These are phyloP conservation scores for Xylaria longipes DNA, from an alignment of 495 filamentous ascomycete genomes.

Conservation along the genomic window DNA sequence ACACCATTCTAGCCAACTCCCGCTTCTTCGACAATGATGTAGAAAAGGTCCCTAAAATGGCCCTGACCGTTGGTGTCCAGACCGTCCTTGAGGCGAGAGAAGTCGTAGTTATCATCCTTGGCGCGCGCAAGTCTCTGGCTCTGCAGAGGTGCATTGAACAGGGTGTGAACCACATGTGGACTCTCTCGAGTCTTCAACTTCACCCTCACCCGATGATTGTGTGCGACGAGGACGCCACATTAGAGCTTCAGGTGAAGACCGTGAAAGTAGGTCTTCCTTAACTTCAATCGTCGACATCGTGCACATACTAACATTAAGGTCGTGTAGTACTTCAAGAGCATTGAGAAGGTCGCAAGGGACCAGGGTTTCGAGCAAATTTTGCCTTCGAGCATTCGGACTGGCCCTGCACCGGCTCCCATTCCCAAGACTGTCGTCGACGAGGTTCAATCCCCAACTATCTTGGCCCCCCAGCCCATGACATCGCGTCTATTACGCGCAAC, in stretches of 20 bases:
- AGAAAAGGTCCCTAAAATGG: constrained; percentile 77
- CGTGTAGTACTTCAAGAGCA: constrained; percentile 69
- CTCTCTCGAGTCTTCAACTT: constrained; percentile 77
- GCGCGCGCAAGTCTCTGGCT: constrained; percentile 81
- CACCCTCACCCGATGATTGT: constrained; percentile 82
- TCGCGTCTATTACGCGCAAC: constrained; percentile 52
- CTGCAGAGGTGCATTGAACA: constrained; percentile 81
- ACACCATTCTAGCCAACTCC: constrained; percentile 84
- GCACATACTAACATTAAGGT: constrained; percentile 20
- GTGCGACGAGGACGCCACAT: constrained; percentile 83
- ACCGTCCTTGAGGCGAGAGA: constrained; percentile 83
- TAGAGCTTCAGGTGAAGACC: constrained; percentile 85
- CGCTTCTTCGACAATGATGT: constrained; percentile 82
- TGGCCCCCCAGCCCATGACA: constrained; percentile 55
- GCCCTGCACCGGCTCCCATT: constrained; percentile 33
- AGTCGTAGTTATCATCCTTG: constrained; percentile 82
- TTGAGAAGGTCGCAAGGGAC: constrained; percentile 63
- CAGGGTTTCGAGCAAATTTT: constrained; percentile 67
- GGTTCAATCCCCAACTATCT: constrained; percentile 52
- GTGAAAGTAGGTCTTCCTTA: constrained; percentile 63
- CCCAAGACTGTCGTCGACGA: constrained; percentile 42
- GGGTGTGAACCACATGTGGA: constrained; percentile 90
- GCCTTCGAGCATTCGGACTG: constrained; percentile 54
- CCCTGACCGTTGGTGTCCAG: constrained; percentile 86
- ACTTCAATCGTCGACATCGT: not conserved